phyloP scores from a whole-genome alignment of 176 grass and related monocot genomes.

The Musa beccarii region DNA sequence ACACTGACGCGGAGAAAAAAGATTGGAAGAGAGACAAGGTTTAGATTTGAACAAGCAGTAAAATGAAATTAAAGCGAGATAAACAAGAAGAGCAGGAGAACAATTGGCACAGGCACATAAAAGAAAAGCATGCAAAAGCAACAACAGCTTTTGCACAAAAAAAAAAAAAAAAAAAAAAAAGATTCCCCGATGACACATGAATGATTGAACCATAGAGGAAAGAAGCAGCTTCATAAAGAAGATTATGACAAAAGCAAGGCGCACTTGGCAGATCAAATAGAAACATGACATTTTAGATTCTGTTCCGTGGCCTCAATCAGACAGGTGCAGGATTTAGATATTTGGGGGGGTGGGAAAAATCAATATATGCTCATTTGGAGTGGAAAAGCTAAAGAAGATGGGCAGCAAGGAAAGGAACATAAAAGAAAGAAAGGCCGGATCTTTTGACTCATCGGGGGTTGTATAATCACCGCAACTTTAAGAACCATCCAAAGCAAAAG shows the following conservation, averaged over 20 bases:
- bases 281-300: background rate
- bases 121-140: background rate
- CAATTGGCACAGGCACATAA: too few species aligned
- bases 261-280: background rate
- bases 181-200: background rate
- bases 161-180: background rate
- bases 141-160: background rate
- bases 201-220: background rate
- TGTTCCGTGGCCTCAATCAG: background rate
- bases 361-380: background rate
- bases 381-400: background rate
- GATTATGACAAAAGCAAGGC: background rate
- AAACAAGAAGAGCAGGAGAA: background rate
- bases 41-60: background rate
- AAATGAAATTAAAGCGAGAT: background rate
- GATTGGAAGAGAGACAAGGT: background rate
- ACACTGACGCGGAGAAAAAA: constrained; percentile 9
- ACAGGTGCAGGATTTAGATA: background rate
- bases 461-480: background rate
- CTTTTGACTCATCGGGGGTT: background rate
- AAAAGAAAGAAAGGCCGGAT: background rate
- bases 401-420: background rate
- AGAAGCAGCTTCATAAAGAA: background rate
- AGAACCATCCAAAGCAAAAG: background rate
- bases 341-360: background rate